Evolutionary conservation across 495 filamentous ascomycete species (phyloP).

Genomic region (Penicillium herquei): DNA sequence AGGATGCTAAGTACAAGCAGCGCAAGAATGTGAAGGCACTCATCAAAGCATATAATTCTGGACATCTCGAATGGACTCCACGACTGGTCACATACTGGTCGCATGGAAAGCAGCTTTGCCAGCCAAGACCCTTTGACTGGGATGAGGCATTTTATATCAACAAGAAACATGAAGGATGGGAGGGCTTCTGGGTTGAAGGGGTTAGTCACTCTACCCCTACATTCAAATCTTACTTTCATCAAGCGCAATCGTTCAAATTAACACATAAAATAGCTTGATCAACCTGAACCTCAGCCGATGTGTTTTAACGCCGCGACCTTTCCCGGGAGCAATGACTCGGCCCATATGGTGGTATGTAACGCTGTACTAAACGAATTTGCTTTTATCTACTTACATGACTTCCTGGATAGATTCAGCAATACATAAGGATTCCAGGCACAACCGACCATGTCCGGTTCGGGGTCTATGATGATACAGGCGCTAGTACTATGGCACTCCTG

Average conservation of each 20-base stretch:
- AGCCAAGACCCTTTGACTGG: not conserved
- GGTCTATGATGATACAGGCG: not conserved
- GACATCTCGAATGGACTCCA: not conserved
- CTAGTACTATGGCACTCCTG: not conserved
- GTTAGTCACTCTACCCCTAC: not conserved
- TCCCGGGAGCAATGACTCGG: too few relatives aligned
- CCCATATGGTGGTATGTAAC: too few relatives aligned
- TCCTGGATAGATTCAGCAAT: too few relatives aligned
- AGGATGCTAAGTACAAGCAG: not conserved
- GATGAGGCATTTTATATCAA: not conserved
- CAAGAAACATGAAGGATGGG: not conserved
- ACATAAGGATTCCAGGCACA: too few relatives aligned
- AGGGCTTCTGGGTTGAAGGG: constrained; percentile 1
- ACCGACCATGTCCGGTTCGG: too few relatives aligned
- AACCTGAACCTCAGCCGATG: too few relatives aligned
- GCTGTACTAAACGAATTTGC: too few relatives aligned
- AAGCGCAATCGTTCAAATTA: too few relatives aligned
- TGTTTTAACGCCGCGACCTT: too few relatives aligned
- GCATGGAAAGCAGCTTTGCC: not conserved
- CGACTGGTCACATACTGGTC: constrained; percentile 1
- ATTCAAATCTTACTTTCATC: not conserved
- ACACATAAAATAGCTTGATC: too few relatives aligned
- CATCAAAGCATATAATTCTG: not conserved
- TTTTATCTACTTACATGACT: too few relatives aligned
- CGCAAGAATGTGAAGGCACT: not conserved